Evolutionary conservation across 2,329 filamentous ascomycete species (phyloP), one percentile per base, ranked within the genome.

Genomic region (Cladosporium halotolerans): DNA sequence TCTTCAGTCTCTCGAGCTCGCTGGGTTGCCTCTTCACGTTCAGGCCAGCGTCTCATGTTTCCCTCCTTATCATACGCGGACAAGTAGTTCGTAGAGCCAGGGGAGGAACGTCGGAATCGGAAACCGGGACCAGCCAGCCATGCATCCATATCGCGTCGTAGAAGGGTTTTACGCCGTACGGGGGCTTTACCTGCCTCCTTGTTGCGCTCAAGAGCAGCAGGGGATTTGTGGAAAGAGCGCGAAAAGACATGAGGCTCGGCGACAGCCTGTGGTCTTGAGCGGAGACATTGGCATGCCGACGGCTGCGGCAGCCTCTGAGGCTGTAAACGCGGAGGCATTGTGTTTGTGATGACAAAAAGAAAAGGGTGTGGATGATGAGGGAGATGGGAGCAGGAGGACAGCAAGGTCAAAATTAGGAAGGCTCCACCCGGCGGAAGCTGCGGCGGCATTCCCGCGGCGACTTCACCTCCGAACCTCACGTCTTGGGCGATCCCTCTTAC

Each of bases 51-150:
- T 40, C 74, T 57, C 10, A 80, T 65, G 45, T 73, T 72, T n/a
- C 79, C 79, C 18, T 64, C 62, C 55, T 65, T 71, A 61, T 79
- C 74, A 63, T 80, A 81, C 40, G 76, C 78, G 53, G 71, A 72
- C 14, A 81, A 68, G 61, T 81, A 81, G 57, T 81, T 81, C 28
- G 79, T 80, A 23, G 75, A 76, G 34, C 70, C 69, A 0, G 72
- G 71, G 2, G 79, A 61, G 40, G 76, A 77, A 10, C 76, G 62
- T 51, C 71, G 72, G 60, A 81, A 76, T 18, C 65, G 68, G 58
- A 66, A 67, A 9, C 79, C 79, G 28, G 78, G 76, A 1, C 78
- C 78, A 56, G 78, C 76, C 36, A 85, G 72, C 82, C 82, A 85
- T 57, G 71, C 68, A 60, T 78, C 81, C 73, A 84, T 82, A 46